Conservation (phyloP, 768 basidiomycete species). For the Jaapia argillacea region DNA sequence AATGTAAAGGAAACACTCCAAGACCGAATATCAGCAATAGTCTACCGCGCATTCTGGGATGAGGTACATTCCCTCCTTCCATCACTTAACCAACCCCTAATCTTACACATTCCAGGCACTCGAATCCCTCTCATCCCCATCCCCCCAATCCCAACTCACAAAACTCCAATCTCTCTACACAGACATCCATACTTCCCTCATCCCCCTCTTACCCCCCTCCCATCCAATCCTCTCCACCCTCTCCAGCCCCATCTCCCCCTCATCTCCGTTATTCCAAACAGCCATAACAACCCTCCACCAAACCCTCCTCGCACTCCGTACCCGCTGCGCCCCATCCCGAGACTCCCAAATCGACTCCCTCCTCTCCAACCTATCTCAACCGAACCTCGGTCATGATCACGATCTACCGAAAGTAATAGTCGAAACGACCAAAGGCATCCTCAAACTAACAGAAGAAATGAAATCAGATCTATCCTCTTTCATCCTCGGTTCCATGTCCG, state of each 20-base stretch:
- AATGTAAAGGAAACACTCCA: conserved; percentile 26
- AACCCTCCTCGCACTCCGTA: conserved; percentile 36
- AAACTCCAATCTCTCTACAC: conserved; percentile 47
- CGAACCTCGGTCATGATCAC: conserved; percentile 12
- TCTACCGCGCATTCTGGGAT: conserved; percentile 66
- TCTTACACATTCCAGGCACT: conserved; percentile 36
- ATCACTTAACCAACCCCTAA: neutral
- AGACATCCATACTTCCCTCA: conserved; percentile 40
- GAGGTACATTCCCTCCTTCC: conserved; percentile 34
- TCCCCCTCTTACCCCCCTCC: conserved; percentile 45
- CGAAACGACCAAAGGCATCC: conserved; percentile 34
- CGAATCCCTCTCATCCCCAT: conserved; percentile 43
- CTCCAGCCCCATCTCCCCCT: conserved; percentile 53
- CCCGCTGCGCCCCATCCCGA: conserved; percentile 60
- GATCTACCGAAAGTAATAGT: conserved; percentile 38
- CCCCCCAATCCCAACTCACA: conserved; percentile 46
- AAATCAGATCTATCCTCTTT: conserved; percentile 59
- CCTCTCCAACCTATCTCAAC: conserved; percentile 23
- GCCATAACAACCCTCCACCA: conserved; percentile 44
- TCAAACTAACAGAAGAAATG: conserved; percentile 52
- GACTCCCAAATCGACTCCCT: conserved; percentile 44
- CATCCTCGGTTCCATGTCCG: conserved; percentile 56
- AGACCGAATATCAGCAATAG: conserved; percentile 34
- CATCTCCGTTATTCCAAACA: conserved; percentile 56
- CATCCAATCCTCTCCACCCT: conserved; percentile 42